Evolutionary conservation across 2,329 filamentous ascomycete genomes (phyloP).

Genomic region (Aureobasidium mangrovei): DNA sequence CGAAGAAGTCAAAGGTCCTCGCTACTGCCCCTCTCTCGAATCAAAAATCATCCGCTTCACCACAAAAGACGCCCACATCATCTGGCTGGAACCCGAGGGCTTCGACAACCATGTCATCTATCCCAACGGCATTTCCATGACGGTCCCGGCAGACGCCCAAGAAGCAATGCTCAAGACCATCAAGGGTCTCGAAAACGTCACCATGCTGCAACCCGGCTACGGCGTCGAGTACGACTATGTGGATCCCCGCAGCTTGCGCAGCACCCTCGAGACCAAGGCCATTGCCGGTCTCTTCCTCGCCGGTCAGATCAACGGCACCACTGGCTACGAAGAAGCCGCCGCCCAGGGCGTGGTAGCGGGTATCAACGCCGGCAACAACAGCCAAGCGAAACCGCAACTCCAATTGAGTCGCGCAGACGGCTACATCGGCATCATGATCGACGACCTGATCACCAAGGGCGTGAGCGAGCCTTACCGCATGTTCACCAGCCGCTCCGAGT

Average conservation of each 20-base stretch:
- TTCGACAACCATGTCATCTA: conserved; percentile 86
- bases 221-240: conserved; percentile 99
- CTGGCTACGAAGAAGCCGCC: conserved; percentile 94
- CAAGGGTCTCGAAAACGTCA: conserved; percentile 75
- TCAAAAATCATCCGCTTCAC: conserved; percentile 86
- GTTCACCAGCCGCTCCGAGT: conserved; percentile 95
- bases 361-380: conserved; percentile 82
- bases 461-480: conserved; percentile 96
- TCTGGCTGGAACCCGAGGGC: conserved; percentile 96
- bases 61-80: conserved; percentile 71
- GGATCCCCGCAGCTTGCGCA: conserved; percentile 76
- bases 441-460: conserved; percentile 92
- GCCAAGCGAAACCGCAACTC: conserved; percentile 56
- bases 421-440: conserved; percentile 98
- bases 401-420: conserved; percentile 73
- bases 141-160: conserved; percentile 80
- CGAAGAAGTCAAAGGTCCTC: conserved; percentile 85
- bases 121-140: conserved; percentile 96
- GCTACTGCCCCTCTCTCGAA: conserved; percentile 93
- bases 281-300: conserved; percentile 85
- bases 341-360: conserved; percentile 88
- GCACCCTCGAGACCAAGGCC: conserved; percentile 88
- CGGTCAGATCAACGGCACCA: conserved; percentile 96
- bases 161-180: conserved; percentile 78
- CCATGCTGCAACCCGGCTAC: conserved; percentile 90